These are phyloP conservation scores for Aspergillus costaricaensis DNA, from an alignment of 2,329 filamentous ascomycete genomes.

Conservation along the genomic window DNA sequence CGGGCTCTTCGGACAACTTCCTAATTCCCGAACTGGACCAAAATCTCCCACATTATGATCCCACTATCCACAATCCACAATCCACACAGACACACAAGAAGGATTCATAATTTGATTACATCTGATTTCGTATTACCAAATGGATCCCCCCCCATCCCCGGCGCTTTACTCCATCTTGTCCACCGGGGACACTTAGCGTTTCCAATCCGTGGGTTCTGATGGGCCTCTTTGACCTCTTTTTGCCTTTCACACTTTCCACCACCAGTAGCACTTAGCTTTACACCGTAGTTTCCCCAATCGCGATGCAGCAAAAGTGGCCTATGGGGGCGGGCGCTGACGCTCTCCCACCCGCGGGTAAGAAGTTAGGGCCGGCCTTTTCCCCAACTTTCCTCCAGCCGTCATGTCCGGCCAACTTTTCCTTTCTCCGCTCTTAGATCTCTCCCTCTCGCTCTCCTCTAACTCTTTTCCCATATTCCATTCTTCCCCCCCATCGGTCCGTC, in stretches of 20 bases:
- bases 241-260: neutral
- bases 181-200: constrained; percentile 1
- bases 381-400: constrained; percentile 16
- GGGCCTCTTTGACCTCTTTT: neutral
- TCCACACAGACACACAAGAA: neutral
- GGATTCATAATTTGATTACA: no score
- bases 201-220: neutral
- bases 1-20: neutral
- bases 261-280: neutral
- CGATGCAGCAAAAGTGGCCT: neutral
- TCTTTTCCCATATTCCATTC: constrained; percentile 7
- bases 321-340: neutral
- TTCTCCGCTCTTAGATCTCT: constrained; percentile 22
- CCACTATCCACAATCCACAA: neutral
- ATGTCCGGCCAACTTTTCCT: constrained; percentile 16
- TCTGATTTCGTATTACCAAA: no score
- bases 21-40: neutral
- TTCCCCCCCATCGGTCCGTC: neutral
- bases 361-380: constrained; percentile 16
- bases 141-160: neutral
- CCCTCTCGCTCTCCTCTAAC: constrained; percentile 5
- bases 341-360: constrained; percentile 19
- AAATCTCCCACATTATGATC: neutral
- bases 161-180: constrained; percentile 9
- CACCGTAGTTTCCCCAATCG: neutral